These are phyloP conservation scores for Podila minutissima DNA, from an alignment of 192 early-diverging fungal genomes.

Conservation along the genomic window DNA sequence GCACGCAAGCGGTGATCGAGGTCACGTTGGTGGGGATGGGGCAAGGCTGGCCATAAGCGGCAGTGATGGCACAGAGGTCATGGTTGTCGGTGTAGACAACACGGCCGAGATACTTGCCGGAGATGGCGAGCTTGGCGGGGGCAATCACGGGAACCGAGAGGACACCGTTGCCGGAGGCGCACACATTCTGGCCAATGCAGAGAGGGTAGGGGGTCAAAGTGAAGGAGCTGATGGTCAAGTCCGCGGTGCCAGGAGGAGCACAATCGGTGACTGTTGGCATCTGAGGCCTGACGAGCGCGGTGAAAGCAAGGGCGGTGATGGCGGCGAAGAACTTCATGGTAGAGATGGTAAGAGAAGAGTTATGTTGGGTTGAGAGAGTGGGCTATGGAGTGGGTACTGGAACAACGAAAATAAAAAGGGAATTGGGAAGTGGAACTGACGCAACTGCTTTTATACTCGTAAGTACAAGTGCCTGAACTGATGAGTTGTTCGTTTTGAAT, in stretches of 20 bases:
- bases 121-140: constrained; percentile 6
- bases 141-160: constrained; percentile 20
- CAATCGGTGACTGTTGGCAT: neutral
- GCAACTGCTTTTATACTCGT: no score
- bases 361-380: no score
- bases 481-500: no score
- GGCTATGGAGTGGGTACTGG: no score
- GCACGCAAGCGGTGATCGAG: constrained; percentile 7
- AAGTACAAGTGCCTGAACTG: no score
- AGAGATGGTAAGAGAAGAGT: neutral
- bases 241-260: constrained; percentile 49
- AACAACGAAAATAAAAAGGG: no score
- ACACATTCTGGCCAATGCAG: constrained; percentile 25
- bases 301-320: neutral
- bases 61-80: neutral
- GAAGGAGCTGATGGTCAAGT: constrained; percentile 57
- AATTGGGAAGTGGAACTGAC: no score
- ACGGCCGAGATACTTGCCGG: neutral
- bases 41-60: neutral
- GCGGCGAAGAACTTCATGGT: neutral
- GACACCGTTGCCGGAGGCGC: constrained; percentile 24
- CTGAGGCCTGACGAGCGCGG: neutral
- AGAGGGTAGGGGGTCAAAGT: constrained; percentile 40
- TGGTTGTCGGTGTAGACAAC: constrained; percentile 7
- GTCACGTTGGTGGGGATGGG: neutral